Evolutionary conservation across 1,139 yeast species (phyloP).

Genomic region (Nadsonia starkeyi-henricii): DNA sequence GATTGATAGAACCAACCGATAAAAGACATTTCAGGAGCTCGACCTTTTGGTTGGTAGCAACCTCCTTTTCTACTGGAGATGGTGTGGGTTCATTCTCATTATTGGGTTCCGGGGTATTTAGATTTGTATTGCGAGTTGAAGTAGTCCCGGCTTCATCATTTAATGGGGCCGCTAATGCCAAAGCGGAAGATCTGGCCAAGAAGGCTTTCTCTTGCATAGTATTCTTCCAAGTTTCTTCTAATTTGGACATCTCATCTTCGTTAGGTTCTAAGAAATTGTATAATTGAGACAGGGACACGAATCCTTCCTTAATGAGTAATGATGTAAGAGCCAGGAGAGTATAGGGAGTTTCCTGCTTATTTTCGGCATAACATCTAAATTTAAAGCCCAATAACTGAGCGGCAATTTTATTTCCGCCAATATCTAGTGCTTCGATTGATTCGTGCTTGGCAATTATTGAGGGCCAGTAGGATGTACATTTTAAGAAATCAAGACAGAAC

Average conservation of each 20-base stretch:
- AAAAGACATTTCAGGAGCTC: conserved; percentile 41
- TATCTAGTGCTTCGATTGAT: conserved; percentile 23
- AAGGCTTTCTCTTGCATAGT: conserved; percentile 48
- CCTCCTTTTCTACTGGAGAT: conserved; percentile 4
- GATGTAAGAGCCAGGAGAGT: conserved; percentile 35
- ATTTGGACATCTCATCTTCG: conserved; percentile 27
- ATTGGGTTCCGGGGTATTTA: conserved; percentile 1
- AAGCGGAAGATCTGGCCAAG: conserved; percentile 59
- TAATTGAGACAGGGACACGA: conserved; percentile 50
- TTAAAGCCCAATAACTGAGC: conserved; percentile 49
- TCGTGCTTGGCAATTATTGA: conserved; percentile 23
- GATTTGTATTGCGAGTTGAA: conserved; percentile 6
- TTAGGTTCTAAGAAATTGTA: conserved; percentile 42
- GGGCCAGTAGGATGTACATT: conserved; percentile 58
- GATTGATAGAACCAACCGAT: conserved; percentile 50
- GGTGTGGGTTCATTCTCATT: background rate
- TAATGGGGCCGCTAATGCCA: conserved; percentile 81
- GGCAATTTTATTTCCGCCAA: conserved; percentile 48
- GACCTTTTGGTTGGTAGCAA: conserved; percentile 18
- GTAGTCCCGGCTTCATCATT: conserved; percentile 32
- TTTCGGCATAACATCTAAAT: conserved; percentile 26
- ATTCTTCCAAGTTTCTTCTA: conserved; percentile 35
- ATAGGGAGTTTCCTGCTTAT: conserved; percentile 27
- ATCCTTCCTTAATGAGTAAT: conserved; percentile 52
- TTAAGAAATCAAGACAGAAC: conserved; percentile 37